Conservation (phyloP, 345 rosid species). For the Excoecaria agallocha region DNA sequence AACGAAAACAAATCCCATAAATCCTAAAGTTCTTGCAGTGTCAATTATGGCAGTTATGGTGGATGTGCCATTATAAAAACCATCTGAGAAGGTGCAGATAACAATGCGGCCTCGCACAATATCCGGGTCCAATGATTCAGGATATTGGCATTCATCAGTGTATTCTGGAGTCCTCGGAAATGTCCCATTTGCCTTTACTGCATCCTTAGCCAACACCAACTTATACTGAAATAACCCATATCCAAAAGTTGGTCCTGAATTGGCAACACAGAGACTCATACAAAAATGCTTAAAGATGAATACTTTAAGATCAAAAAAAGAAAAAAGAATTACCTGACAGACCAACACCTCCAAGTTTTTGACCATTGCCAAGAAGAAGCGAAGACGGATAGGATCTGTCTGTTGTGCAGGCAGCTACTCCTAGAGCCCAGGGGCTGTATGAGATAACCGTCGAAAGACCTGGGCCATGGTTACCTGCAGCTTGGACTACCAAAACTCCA, state of each 20-base stretch:
- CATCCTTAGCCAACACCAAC: conserved; percentile 73
- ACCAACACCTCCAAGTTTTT: conserved; percentile 54
- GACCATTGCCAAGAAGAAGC: conserved; percentile 62
- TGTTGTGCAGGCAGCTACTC: conserved; percentile 55
- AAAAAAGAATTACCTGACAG: conserved; percentile 50
- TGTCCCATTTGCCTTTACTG: conserved; percentile 38
- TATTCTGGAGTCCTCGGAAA: conserved; percentile 46
- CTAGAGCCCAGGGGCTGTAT: conserved; percentile 83
- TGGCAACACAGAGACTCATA: background rate
- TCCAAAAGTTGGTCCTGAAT: conserved; percentile 63
- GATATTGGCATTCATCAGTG: conserved; percentile 73
- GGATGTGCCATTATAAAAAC: conserved; percentile 62
- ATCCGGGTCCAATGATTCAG: conserved; percentile 53
- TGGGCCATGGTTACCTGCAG: conserved; percentile 79
- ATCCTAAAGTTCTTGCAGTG: conserved; percentile 58
- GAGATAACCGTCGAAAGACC: conserved; percentile 54
- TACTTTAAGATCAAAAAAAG: background rate
- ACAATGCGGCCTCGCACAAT: conserved; percentile 54
- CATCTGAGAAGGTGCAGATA: conserved; percentile 69
- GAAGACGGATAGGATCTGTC: conserved; percentile 60
- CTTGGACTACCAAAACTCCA: conserved; percentile 81
- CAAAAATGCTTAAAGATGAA: background rate
- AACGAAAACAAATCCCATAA: conserved; percentile 58
- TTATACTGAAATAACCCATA: conserved; percentile 36
- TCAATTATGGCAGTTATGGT: conserved; percentile 49